These are phyloP conservation scores for Astrothelium subdiscretum DNA, from an alignment of 495 filamentous ascomycete genomes.

Conservation along the genomic window DNA sequence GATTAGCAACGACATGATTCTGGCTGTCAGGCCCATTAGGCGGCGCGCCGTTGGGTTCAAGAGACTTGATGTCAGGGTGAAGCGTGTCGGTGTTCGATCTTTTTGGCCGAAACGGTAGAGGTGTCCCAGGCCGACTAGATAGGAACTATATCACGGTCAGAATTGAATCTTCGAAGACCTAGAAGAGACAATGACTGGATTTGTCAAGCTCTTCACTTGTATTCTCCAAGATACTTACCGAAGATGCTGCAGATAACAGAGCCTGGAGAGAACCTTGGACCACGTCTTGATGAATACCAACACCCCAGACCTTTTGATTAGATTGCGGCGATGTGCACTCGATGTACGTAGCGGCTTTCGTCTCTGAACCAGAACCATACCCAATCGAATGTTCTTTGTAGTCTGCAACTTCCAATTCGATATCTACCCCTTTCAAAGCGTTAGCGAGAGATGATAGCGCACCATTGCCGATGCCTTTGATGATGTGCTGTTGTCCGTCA, in stretches of 20 bases:
- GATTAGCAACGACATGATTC: constrained; percentile 13
- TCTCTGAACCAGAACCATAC: constrained; percentile 32
- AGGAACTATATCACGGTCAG: constrained; percentile 37
- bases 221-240: constrained; percentile 45
- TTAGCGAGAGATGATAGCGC: constrained; percentile 80
- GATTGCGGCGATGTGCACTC: constrained; percentile 68
- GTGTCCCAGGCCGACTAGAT: constrained; percentile 42
- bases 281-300: constrained; percentile 90
- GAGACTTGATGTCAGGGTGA: constrained; percentile 12
- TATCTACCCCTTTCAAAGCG: constrained; percentile 67
- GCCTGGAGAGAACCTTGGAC: constrained; percentile 88
- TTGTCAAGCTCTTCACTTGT: neutral
- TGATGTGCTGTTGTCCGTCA: constrained; percentile 64
- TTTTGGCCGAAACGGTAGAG: constrained; percentile 37
- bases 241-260: constrained; percentile 75
- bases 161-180: neutral
- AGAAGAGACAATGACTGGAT: too few species aligned
- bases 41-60: constrained; percentile 2
- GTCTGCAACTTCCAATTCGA: constrained; percentile 83
- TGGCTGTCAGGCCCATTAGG: constrained; percentile 2
- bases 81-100: constrained; percentile 22
- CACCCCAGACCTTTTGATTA: constrained; percentile 76
- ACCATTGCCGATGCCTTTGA: constrained; percentile 76
- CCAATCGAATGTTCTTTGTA: constrained; percentile 97
- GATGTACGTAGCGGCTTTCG: constrained; percentile 89